phyloP scores from a whole-genome alignment of 73 alveolate species.

The Blepharisma stoltei region DNA sequence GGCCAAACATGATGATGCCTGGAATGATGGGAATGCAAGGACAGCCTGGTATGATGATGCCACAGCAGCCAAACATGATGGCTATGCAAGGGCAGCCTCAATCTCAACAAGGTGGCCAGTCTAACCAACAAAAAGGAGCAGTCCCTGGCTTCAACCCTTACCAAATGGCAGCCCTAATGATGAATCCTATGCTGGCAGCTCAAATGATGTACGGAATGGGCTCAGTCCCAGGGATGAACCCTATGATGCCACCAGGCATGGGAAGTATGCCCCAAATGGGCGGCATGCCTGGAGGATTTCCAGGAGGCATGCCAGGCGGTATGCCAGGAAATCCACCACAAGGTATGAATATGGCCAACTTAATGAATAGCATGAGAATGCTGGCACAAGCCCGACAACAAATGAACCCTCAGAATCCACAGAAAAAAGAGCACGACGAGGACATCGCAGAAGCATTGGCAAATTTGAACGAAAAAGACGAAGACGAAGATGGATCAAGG shows the following conservation, averaged over 20 bases:
- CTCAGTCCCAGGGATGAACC: conserved; percentile 2
- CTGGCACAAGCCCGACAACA: background rate
- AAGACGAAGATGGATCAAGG: background rate
- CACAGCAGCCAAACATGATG: background rate
- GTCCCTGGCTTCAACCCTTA: conserved; percentile 17
- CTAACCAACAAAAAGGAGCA: background rate
- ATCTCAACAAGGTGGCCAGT: background rate
- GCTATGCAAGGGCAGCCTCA: background rate
- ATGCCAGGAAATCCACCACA: background rate
- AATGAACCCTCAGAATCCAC: too few relatives aligned
- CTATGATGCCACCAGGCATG: background rate
- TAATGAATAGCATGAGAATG: conserved; percentile 28
- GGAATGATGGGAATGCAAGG: conserved; percentile 25
- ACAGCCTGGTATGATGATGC: conserved; percentile 11
- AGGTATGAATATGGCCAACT: too few relatives aligned
- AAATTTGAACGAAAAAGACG: background rate
- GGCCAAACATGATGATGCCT: conserved; percentile 5
- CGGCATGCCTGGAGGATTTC: too few relatives aligned
- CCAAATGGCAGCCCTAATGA: conserved; percentile 9
- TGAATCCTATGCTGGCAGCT: background rate
- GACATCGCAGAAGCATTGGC: conserved; percentile 19
- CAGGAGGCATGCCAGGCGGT: conserved; percentile 43
- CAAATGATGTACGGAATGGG: conserved; percentile 8
- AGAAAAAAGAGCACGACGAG: conserved; percentile 12
- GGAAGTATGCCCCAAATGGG: too few relatives aligned